Evolutionary conservation across 2,329 filamentous ascomycete species (phyloP).

Genomic region (Trichoderma cornu-damae): DNA sequence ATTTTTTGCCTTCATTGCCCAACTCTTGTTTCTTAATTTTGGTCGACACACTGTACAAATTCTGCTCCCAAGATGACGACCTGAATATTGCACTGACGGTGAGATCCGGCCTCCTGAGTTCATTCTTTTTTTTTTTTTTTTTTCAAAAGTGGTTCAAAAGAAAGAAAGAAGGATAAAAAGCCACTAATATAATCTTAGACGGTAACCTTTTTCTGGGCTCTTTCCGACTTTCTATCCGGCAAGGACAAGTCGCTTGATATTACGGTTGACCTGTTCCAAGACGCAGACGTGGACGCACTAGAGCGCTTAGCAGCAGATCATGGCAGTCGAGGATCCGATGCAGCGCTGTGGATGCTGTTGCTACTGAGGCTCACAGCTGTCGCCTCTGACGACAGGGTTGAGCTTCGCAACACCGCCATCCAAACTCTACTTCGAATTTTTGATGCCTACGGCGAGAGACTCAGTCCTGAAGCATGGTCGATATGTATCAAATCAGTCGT

Average conservation of each 20-base stretch:
- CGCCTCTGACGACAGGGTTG: conserved; percentile 64
- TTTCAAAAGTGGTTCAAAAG: background rate
- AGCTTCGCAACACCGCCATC: conserved; percentile 80
- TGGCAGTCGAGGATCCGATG: conserved; percentile 56
- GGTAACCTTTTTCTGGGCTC: conserved; percentile 91
- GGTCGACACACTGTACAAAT: conserved; percentile 82
- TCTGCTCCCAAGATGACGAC: conserved; percentile 84
- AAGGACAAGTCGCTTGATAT: conserved; percentile 55
- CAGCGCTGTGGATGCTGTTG: conserved; percentile 74
- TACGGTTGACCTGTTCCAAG: conserved; percentile 50
- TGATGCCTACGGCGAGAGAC: conserved; percentile 78
- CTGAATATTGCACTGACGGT: conserved; percentile 92
- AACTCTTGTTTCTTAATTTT: conserved; percentile 69
- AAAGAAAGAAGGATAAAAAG: too few species aligned
- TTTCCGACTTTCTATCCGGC: conserved; percentile 77
- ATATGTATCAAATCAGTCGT: conserved; percentile 76
- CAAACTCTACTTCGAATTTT: conserved; percentile 89
- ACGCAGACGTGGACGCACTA: conserved; percentile 47
- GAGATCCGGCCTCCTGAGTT: conserved; percentile 32
- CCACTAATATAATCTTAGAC: conserved; percentile 47
- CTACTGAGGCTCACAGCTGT: conserved; percentile 66
- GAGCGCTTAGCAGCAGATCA: conserved; percentile 54
- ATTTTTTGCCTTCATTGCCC: conserved; percentile 74
- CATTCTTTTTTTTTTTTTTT: too few species aligned
- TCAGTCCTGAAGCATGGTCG: conserved; percentile 75